A percentile compares a stretch with the other conserved stretches of the same genome.
These are phyloP conservation scores for Apiosordaria backusii DNA, from an alignment of 495 filamentous ascomycete genomes.

Conservation along the genomic window DNA sequence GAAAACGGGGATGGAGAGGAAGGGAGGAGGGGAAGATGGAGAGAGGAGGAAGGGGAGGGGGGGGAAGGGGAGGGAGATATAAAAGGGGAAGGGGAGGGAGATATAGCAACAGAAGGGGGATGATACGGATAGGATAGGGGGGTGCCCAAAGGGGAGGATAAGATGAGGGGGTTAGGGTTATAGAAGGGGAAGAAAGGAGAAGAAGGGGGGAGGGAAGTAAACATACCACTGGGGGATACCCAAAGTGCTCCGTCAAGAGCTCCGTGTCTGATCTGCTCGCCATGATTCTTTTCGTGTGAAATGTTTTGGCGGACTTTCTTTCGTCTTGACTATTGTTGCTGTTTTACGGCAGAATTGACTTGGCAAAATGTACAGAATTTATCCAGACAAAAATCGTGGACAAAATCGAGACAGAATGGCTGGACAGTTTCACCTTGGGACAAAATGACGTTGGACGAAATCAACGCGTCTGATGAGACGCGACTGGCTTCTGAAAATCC, in stretches of 20 bases:
- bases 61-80: not conserved
- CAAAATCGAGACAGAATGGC: too few relatives aligned
- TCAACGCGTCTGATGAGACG: not conserved
- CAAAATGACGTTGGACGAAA: not conserved
- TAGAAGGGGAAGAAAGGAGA: constrained; percentile 11
- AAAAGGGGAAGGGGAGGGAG: not conserved
- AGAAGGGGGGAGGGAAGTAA: not conserved
- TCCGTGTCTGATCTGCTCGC: constrained; percentile 55
- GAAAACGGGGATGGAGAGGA: not conserved
- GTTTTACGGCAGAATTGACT: not conserved
- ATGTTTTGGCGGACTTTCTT: constrained; percentile 14
- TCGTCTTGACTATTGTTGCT: not conserved
- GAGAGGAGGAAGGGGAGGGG: not conserved
- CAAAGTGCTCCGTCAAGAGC: constrained; percentile 92
- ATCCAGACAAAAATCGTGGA: not conserved
- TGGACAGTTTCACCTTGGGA: too few relatives aligned
- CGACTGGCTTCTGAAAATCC: not conserved
- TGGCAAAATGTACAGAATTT: not conserved
- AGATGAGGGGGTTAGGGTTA: constrained; percentile 10
- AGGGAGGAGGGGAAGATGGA: not conserved
- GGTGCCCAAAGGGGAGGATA: not conserved
- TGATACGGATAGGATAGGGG: constrained; percentile 8
- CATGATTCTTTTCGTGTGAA: too few relatives aligned
- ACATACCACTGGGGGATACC: constrained; percentile 86
- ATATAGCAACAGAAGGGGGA: not conserved